These are phyloP conservation scores for Tolypocladium guangdongense DNA, from an alignment of 2,329 filamentous ascomycete genomes.

Conservation along the genomic window DNA sequence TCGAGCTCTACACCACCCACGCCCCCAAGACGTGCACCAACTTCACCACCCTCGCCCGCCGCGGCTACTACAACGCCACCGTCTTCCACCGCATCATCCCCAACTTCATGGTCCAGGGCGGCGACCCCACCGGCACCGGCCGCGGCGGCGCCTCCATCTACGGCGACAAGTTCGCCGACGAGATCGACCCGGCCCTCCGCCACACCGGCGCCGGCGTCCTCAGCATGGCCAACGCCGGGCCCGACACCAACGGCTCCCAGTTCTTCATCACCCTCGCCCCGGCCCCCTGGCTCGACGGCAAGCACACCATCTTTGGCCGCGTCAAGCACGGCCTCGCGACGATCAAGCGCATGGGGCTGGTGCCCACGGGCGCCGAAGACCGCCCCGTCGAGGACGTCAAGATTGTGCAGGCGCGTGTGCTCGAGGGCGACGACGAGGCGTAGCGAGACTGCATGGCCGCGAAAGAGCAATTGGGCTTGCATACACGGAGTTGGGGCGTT, in stretches of 20 bases:
- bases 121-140: constrained; percentile 89
- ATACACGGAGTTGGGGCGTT: background rate
- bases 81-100: constrained; percentile 92
- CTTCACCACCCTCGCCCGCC: constrained; percentile 66
- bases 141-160: constrained; percentile 83
- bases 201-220: constrained; percentile 91
- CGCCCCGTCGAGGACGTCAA: constrained; percentile 71
- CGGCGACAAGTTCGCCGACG: constrained; percentile 88
- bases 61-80: constrained; percentile 80
- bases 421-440: constrained; percentile 44
- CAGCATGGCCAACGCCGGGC: constrained; percentile 92
- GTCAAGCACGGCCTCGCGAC: constrained; percentile 74
- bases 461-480: background rate
- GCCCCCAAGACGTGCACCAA: constrained; percentile 85
- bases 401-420: constrained; percentile 61
- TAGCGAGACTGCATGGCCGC: background rate
- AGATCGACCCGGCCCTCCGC: constrained; percentile 67
- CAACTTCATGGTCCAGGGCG: constrained; percentile 92
- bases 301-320: constrained; percentile 92
- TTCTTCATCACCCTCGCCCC: constrained; percentile 94
- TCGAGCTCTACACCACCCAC: constrained; percentile 86
- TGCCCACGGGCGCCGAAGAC: constrained; percentile 75
- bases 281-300: constrained; percentile 92
- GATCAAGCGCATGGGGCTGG: constrained; percentile 79
- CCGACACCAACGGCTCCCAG: constrained; percentile 87